A percentile compares a stretch with the other conserved stretches of the same genome.
phyloP scores from a whole-genome alignment of 768 basidiomycete species.

The Sporobolomyces phaffii region DNA sequence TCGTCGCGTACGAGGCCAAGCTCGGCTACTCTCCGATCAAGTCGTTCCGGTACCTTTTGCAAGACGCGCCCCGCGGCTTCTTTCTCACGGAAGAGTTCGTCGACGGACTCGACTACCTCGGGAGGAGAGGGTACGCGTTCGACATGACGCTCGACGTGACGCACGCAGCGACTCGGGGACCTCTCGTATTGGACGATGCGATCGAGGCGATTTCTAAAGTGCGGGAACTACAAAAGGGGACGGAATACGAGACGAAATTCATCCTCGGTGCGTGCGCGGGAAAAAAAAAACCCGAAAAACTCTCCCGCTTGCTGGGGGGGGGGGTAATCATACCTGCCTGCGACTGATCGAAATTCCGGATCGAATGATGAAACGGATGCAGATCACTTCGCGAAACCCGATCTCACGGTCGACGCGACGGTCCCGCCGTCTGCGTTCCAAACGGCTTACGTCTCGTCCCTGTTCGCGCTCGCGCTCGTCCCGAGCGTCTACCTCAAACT shows the following conservation, averaged over 20 bases:
- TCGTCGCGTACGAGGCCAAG: neutral
- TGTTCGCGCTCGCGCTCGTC: slow-evolving; percentile 31
- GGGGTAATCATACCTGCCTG: too few relatives aligned
- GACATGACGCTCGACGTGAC: slow-evolving; percentile 33
- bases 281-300: too few relatives aligned
- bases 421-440: neutral
- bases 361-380: too few relatives aligned
- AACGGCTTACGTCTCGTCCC: slow-evolving; percentile 12
- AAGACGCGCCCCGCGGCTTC: slow-evolving; percentile 26
- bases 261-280: slow-evolving; percentile 33
- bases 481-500: slow-evolving; percentile 32
- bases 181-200: slow-evolving; percentile 29
- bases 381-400: slow-evolving; percentile 37
- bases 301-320: too few relatives aligned
- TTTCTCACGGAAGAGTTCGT: slow-evolving; percentile 13
- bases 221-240: slow-evolving; percentile 7
- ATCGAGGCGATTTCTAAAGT: slow-evolving; percentile 24
- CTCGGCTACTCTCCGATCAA: slow-evolving; percentile 22
- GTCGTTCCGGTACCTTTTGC: slow-evolving; percentile 32
- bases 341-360: too few relatives aligned
- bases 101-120: slow-evolving; percentile 20
- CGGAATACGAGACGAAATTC: slow-evolving; percentile 9
- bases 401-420: slow-evolving; percentile 3
- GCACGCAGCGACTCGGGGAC: slow-evolving; percentile 8
- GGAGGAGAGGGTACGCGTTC: slow-evolving; percentile 23